Evolutionary conservation across 306 rosid genomes (phyloP).

Genomic region (Rosa multiflora): DNA sequence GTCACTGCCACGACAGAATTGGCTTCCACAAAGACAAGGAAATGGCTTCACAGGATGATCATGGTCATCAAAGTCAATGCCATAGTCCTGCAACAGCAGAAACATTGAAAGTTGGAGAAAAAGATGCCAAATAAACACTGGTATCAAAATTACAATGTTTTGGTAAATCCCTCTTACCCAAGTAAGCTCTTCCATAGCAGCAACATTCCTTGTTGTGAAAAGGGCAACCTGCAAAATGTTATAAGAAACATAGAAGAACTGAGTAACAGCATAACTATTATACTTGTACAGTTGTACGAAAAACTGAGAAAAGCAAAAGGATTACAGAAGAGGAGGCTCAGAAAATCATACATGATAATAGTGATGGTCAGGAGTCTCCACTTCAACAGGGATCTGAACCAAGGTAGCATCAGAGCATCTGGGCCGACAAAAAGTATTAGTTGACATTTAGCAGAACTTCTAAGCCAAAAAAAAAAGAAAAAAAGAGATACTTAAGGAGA

Average conservation of each 20-base stretch:
- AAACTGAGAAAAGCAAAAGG: background rate
- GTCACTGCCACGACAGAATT: slow-evolving; percentile 18
- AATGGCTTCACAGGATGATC: slow-evolving; percentile 19
- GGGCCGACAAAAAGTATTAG: background rate
- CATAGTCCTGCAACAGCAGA: slow-evolving; percentile 31
- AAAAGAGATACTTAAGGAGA: too few species aligned
- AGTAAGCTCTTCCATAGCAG: slow-evolving; percentile 36
- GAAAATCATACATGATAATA: slow-evolving; percentile 32
- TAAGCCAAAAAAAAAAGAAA: background rate
- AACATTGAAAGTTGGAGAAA: background rate
- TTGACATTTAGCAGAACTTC: background rate
- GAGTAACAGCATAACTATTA: background rate
- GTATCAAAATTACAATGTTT: background rate
- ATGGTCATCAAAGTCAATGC: slow-evolving; percentile 24
- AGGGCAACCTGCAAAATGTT: slow-evolving; percentile 25
- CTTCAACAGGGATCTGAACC: slow-evolving; percentile 33
- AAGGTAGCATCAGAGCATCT: slow-evolving; percentile 35
- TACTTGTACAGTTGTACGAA: too few species aligned
- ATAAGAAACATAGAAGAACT: background rate
- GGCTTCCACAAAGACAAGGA: slow-evolving; percentile 21
- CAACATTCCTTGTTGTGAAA: slow-evolving; percentile 28
- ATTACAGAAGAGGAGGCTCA: background rate
- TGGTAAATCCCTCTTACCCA: slow-evolving; percentile 26
- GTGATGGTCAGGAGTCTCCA: slow-evolving; percentile 33
- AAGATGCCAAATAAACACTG: background rate